Conservation (phyloP, 345 rosid species). For the Lumnitzera racemosa region DNA sequence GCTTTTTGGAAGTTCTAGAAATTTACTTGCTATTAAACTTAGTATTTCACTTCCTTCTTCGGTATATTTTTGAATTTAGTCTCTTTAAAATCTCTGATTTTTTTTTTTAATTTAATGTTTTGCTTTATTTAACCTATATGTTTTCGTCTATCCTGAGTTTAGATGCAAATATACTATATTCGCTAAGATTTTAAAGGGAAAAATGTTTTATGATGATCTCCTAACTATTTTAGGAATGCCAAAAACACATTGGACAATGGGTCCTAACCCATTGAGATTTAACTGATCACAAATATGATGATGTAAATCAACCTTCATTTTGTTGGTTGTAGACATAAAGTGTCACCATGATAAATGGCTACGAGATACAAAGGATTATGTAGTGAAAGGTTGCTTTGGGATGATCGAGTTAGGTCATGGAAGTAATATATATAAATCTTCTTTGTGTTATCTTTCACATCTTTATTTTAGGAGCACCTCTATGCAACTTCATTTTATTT, state of each 20-base stretch:
- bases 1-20: constrained; percentile 47
- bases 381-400: constrained; percentile 82
- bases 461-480: no score
- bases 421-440: constrained; percentile 63
- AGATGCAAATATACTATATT: no score
- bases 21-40: constrained; percentile 50
- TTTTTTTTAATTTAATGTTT: no score
- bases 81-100: background rate
- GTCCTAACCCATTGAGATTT: background rate
- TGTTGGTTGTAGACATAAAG: constrained; percentile 35
- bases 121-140: background rate
- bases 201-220: no score
- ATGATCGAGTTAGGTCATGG: constrained; percentile 98
- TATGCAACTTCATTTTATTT: no score
- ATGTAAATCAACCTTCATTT: no score
- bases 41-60: constrained; percentile 79
- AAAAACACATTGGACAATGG: background rate
- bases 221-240: no score
- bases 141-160: no score
- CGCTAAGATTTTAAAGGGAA: no score
- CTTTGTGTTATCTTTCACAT: background rate
- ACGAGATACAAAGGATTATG: constrained; percentile 52
- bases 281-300: no score
- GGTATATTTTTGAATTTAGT: constrained; percentile 24
- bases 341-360: constrained; percentile 93